phyloP scores from a whole-genome alignment of 2,329 filamentous ascomycete genomes.

The Bipolaris zeicola region DNA sequence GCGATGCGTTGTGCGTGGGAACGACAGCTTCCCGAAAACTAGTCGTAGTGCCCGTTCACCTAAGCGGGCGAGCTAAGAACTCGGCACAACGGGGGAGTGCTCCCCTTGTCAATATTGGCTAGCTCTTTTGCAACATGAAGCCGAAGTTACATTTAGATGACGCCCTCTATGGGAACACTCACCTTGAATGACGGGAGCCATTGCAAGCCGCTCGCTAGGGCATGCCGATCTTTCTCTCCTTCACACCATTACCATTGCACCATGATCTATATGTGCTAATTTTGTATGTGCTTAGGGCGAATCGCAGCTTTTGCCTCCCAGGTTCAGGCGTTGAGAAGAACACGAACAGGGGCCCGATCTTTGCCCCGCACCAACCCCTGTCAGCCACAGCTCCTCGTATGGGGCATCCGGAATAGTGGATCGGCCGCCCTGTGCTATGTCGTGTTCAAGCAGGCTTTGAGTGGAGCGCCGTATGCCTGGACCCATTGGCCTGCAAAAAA shows the following conservation, averaged over 20 bases:
- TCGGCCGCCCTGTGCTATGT: constrained; percentile 1
- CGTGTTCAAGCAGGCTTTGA: constrained; percentile 2
- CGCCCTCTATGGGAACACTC: neutral
- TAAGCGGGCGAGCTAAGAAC: neutral
- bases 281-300: neutral
- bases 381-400: neutral
- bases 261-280: constrained; percentile 1
- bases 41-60: neutral
- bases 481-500: neutral
- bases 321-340: neutral
- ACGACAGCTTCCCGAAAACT: neutral
- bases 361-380: neutral
- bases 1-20: neutral
- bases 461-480: neutral
- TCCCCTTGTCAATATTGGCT: neutral
- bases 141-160: neutral
- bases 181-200: neutral
- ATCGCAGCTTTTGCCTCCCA: constrained; percentile 1
- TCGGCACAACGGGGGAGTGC: neutral
- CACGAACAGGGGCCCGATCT: neutral
- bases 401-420: neutral
- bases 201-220: neutral
- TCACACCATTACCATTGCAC: neutral
- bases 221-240: neutral
- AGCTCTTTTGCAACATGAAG: neutral